Conservation (phyloP, 2,329 filamentous ascomycete genomes). For the Pseudocercospora fijiensis region DNA sequence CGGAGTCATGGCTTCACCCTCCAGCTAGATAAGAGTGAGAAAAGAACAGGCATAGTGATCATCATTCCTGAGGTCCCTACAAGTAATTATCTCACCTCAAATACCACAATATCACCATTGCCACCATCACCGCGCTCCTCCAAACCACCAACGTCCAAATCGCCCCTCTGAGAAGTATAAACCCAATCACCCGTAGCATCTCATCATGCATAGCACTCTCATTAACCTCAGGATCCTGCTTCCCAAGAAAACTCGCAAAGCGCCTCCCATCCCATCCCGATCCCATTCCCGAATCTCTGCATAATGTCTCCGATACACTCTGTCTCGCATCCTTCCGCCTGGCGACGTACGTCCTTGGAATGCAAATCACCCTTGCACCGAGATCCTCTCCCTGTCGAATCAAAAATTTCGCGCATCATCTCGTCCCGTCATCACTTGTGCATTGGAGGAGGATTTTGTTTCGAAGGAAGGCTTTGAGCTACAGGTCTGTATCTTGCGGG, state of each 20-base stretch:
- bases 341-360: slow-evolving; percentile 8
- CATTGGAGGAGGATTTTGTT: slow-evolving; percentile 48
- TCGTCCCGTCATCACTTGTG: slow-evolving; percentile 14
- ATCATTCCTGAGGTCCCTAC: background rate
- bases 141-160: background rate
- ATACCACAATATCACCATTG: background rate
- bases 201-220: slow-evolving; percentile 19
- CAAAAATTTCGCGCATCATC: too few relatives aligned
- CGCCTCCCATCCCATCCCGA: slow-evolving; percentile 38
- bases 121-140: background rate
- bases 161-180: background rate
- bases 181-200: slow-evolving; percentile 13
- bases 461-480: slow-evolving; percentile 64
- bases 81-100: background rate
- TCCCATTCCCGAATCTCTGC: slow-evolving; percentile 18
- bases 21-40: too few relatives aligned
- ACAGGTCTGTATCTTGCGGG: slow-evolving; percentile 63
- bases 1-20: too few relatives aligned
- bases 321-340: slow-evolving; percentile 17
- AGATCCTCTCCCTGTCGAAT: too few relatives aligned
- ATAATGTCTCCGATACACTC: slow-evolving; percentile 24
- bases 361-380: slow-evolving; percentile 22
- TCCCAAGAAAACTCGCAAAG: slow-evolving; percentile 35
- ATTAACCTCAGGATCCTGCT: slow-evolving; percentile 27
- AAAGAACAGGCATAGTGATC: too few relatives aligned